Evolutionary conservation across 169 alveolate species (phyloP), one percentile per base, ranked within the genome.

Genomic region (Cryptosporidium meleagridis): DNA sequence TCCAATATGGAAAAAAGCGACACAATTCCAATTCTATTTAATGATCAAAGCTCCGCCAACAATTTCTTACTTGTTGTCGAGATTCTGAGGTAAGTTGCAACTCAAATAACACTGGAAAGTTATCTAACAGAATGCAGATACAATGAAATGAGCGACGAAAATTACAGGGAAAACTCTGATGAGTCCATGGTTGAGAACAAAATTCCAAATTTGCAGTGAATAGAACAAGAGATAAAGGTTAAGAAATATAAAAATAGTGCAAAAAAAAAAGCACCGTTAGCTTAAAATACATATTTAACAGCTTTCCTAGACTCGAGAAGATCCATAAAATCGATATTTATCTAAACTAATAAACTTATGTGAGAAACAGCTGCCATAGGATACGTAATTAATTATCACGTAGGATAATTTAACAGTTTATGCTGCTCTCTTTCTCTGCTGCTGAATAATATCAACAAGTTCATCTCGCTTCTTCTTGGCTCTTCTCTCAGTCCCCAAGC

Each of bases 401-500:
- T 55, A n/a, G 72, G 33, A 26, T 29, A 65, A 26, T 29, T 35
- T 65, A 65, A 18, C n/a, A 65, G 23, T 45, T 65, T 80, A 80
- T 80, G 89, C 89, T 62, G 94, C 94, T 69, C 93, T 94, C 93
- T 95, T 96, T 91, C 98, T 95, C 93, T 96, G 98, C 68, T 93
- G 91, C 71, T 94, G 95, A 84, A 98, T 97, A 62, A 96, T 95
- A 67, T 93, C 95, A 75, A 94, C 94, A 84, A 98, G 92, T 92
- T 96, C 98, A 72, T 94, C 98, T 91, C 99, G 95, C 97, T 98
- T 98, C 72, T 95, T 96, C 95, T 97, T 97, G 67, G 99, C 99
- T 92, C 99, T 97, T 94, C 96, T 95, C 93, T 98, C 99, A 59
- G 99, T 99, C 39, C 99, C 99, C 93, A 99, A 96, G 92, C 99